Percentiles rank a stretch among this genome's conserved stretches.
Conservation (phyloP, 2,329 filamentous ascomycete species). For the Nothopassalora personata region DNA sequence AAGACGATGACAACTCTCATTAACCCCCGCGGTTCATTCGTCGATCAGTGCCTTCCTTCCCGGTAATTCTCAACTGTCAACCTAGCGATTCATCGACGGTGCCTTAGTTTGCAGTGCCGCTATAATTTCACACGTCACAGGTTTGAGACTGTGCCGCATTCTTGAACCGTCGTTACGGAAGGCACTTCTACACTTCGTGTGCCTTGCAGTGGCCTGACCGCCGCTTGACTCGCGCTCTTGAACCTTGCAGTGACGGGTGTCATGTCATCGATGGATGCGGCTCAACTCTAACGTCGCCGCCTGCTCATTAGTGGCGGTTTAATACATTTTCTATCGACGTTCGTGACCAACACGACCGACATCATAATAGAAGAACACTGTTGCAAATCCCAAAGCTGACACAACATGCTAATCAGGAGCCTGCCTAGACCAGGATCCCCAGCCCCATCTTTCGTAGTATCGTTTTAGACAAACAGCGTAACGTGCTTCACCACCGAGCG, state of each 20-base stretch:
- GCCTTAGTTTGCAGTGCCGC: too few relatives aligned
- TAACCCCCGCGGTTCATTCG: background rate
- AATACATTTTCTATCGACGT: too few relatives aligned
- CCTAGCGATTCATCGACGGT: too few relatives aligned
- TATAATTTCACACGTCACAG: too few relatives aligned
- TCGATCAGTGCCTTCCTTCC: background rate
- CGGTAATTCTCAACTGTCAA: background rate
- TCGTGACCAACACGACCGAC: too few relatives aligned
- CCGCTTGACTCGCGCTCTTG: background rate
- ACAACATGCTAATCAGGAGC: background rate
- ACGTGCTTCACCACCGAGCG: too few relatives aligned
- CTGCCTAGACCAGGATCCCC: background rate
- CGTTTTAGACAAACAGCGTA: background rate
- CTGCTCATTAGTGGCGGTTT: background rate
- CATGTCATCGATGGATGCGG: background rate
- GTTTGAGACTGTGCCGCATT: background rate
- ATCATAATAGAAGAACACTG: background rate
- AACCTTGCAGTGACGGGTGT: background rate
- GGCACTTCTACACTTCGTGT: background rate
- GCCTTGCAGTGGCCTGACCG: background rate
- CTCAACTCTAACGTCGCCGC: background rate
- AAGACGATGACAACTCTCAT: background rate
- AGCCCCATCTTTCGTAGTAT: too few relatives aligned
- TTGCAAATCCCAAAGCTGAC: background rate
- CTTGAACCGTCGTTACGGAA: background rate